Conservation (phyloP, 2,329 filamentous ascomycete genomes). For the Pseudogymnoascus sp. region DNA sequence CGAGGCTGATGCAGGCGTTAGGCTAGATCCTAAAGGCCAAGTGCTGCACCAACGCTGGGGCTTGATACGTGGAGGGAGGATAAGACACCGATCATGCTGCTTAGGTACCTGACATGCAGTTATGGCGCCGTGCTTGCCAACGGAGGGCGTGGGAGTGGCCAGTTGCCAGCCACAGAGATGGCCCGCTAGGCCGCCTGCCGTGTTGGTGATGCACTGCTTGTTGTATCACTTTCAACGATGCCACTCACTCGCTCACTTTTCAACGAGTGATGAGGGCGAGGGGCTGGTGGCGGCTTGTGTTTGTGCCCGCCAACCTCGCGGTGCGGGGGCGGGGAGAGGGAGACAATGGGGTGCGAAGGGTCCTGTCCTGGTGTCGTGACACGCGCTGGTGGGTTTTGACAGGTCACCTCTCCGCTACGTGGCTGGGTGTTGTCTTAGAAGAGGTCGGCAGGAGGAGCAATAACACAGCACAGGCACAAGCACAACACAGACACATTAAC, state of each 20-base stretch:
- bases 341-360: background rate
- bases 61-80: background rate
- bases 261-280: background rate
- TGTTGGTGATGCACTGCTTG: background rate
- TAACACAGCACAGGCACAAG: background rate
- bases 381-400: background rate
- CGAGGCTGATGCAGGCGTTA: too few species aligned
- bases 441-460: background rate
- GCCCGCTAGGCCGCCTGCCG: background rate
- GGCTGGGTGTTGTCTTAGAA: background rate
- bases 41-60: background rate
- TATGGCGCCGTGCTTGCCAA: background rate
- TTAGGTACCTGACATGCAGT: background rate
- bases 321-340: background rate
- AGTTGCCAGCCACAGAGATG: background rate
- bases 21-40: background rate
- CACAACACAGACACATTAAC: background rate
- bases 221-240: background rate
- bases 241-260: too few species aligned
- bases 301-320: background rate
- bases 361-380: background rate
- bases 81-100: slow-evolving; percentile 6
- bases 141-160: background rate
- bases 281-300: background rate
- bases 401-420: background rate